Evolutionary conservation across 257 asterid genomes (phyloP).

Genomic region (Haberlea rhodopensis): DNA sequence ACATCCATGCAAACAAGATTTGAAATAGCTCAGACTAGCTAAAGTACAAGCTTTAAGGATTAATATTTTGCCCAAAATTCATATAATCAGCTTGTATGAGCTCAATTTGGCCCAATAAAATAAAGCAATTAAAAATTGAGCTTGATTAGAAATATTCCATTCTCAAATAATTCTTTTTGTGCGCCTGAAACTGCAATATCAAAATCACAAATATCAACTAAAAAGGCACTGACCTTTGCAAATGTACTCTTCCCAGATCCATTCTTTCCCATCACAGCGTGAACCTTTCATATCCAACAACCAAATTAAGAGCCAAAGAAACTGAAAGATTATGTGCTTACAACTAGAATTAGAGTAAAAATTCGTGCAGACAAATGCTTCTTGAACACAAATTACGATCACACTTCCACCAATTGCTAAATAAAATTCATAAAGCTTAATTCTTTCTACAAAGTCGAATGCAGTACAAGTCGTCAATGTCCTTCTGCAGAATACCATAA

Average conservation of each 20-base stretch:
- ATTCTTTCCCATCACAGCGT: slow-evolving; percentile 94
- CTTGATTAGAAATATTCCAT: neutral
- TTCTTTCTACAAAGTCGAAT: neutral
- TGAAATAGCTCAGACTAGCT: neutral
- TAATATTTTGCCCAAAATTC: neutral
- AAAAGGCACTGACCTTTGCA: slow-evolving; percentile 74
- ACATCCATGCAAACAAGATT: slow-evolving; percentile 13
- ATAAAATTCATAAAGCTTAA: slow-evolving; percentile 1
- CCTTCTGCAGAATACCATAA: neutral
- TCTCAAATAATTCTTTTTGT: slow-evolving; percentile 1
- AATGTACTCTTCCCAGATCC: slow-evolving; percentile 99
- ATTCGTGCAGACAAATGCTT: slow-evolving; percentile 1
- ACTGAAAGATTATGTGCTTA: neutral
- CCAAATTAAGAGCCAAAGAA: slow-evolving; percentile 28
- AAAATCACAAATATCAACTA: slow-evolving; percentile 12
- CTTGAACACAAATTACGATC: neutral
- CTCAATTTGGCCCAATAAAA: slow-evolving; percentile 11
- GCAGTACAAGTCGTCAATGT: neutral
- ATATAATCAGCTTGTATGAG: slow-evolving; percentile 10
- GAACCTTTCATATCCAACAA: slow-evolving; percentile 52
- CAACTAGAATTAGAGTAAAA: neutral
- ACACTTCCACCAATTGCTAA: neutral
- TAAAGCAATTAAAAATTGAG: slow-evolving; percentile 8
- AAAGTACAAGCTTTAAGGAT: neutral
- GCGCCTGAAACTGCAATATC: slow-evolving; percentile 12